These are phyloP conservation scores for Metschnikowia picachoensis DNA, from an alignment of 805 yeast genomes.

Conservation along the genomic window DNA sequence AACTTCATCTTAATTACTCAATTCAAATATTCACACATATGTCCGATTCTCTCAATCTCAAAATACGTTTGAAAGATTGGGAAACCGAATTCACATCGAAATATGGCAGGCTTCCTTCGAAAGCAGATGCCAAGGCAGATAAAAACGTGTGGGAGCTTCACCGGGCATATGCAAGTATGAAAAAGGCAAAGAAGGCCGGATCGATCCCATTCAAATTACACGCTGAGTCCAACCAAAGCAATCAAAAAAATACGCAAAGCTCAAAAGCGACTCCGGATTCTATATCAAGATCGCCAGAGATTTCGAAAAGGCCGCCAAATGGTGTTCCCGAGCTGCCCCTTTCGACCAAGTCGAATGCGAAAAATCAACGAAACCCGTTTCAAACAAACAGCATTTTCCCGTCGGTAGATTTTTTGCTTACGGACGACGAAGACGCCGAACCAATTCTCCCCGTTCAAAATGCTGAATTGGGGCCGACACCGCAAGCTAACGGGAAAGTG, in stretches of 20 bases:
- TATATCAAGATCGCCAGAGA: too few relatives aligned
- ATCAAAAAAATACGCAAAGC: too few relatives aligned
- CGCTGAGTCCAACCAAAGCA: too few relatives aligned
- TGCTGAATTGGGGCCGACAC: constrained; percentile 76
- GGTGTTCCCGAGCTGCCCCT: too few relatives aligned
- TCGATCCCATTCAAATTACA: neutral
- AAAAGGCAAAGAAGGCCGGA: constrained; percentile 3
- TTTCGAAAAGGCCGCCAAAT: too few relatives aligned
- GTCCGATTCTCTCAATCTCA: constrained; percentile 10
- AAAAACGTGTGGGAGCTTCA: constrained; percentile 28
- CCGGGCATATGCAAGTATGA: constrained; percentile 25
- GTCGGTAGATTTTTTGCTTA: constrained; percentile 6
- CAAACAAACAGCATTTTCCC: neutral
- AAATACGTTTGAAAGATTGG: constrained; percentile 35
- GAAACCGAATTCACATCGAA: constrained; percentile 30
- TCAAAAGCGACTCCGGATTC: too few relatives aligned
- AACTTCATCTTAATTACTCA: neutral
- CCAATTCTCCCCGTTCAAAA: constrained; percentile 7
- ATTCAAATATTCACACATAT: neutral
- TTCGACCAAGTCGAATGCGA: neutral
- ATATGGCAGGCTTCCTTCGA: constrained; percentile 30
- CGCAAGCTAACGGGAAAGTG: constrained; percentile 76
- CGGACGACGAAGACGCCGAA: constrained; percentile 16
- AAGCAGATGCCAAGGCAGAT: constrained; percentile 32
- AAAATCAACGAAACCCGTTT: constrained; percentile 2